Evolutionary conservation across 2,329 filamentous ascomycete genomes (phyloP).

Genomic region (Epichloe gansuensis): DNA sequence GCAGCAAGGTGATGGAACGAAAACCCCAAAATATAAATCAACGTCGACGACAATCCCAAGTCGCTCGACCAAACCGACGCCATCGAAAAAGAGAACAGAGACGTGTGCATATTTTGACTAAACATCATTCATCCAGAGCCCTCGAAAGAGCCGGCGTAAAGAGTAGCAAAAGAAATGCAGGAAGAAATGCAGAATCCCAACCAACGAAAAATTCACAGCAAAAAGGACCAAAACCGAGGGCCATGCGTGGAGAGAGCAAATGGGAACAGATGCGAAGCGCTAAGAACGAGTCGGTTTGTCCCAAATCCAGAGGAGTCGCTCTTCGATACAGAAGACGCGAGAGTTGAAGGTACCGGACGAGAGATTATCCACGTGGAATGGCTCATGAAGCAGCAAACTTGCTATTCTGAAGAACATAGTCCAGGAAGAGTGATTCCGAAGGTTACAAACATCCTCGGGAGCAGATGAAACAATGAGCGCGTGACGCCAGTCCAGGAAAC

Average conservation of each 20-base stretch:
- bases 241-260: constrained; percentile 1
- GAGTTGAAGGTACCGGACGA: constrained; percentile 10
- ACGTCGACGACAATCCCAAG: background rate
- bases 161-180: background rate
- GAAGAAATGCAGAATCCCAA: constrained; percentile 5
- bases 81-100: constrained; percentile 3
- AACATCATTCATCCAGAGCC: constrained; percentile 21
- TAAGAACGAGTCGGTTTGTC: constrained; percentile 3
- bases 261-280: constrained; percentile 2
- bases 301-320: background rate
- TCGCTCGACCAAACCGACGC: constrained; percentile 15
- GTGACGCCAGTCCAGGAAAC: constrained; percentile 15
- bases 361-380: constrained; percentile 15
- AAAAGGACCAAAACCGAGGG: constrained; percentile 2
- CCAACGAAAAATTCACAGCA: constrained; percentile 13
- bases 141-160: constrained; percentile 2
- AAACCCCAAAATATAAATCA: constrained; percentile 8
- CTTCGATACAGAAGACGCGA: constrained; percentile 8
- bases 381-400: constrained; percentile 18
- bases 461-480: constrained; percentile 11
- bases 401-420: constrained; percentile 15
- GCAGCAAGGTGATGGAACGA: constrained; percentile 20
- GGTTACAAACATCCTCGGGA: constrained; percentile 12
- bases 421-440: constrained; percentile 12
- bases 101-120: constrained; percentile 11